Evolutionary conservation across 108 stramenopile species (phyloP).

Genomic region (Thalassiosira profunda): DNA sequence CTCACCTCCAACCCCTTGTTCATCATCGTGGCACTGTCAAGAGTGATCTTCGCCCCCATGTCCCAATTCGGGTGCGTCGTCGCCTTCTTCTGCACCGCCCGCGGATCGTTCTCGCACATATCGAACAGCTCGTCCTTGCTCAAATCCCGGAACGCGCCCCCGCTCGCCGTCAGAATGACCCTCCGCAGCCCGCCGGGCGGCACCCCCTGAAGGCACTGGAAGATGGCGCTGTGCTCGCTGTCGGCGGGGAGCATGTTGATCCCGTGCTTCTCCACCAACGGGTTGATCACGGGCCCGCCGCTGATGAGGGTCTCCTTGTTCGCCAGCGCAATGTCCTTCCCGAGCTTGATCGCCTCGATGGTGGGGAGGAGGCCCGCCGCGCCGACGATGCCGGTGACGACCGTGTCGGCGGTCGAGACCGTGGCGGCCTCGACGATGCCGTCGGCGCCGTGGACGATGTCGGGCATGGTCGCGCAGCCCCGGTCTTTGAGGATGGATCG

Average conservation of each 20-base stretch:
- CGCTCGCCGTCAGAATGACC: slow-evolving; percentile 95
- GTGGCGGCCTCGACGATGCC: slow-evolving; percentile 89
- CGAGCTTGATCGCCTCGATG: slow-evolving; percentile 95
- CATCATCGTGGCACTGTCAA: slow-evolving; percentile 99
- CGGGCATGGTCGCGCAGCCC: slow-evolving; percentile 68
- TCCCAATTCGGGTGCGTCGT: slow-evolving; percentile 99
- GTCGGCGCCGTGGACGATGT: slow-evolving; percentile 81
- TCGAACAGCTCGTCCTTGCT: slow-evolving; percentile 90
- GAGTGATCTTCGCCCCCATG: slow-evolving; percentile 95
- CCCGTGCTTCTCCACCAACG: slow-evolving; percentile 92
- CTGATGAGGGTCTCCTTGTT: slow-evolving; percentile 99
- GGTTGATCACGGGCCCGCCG: slow-evolving; percentile 96
- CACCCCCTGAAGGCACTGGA: slow-evolving; percentile 96
- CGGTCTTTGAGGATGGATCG: slow-evolving; percentile 50
- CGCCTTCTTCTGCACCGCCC: slow-evolving; percentile 90
- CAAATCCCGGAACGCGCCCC: slow-evolving; percentile 97
- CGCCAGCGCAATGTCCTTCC: slow-evolving; percentile 96
- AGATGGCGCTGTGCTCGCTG: slow-evolving; percentile 95
- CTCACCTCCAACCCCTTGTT: slow-evolving; percentile 97
- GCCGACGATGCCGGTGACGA: slow-evolving; percentile 97
- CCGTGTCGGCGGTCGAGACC: slow-evolving; percentile 79
- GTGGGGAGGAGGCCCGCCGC: slow-evolving; percentile 95
- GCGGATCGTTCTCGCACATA: slow-evolving; percentile 84
- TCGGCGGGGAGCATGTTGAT: slow-evolving; percentile 98
- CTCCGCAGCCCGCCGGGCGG: slow-evolving; percentile 90